These are phyloP conservation scores for Henckelia pumila DNA, from an alignment of 257 asterid species.

Conservation along the genomic window DNA sequence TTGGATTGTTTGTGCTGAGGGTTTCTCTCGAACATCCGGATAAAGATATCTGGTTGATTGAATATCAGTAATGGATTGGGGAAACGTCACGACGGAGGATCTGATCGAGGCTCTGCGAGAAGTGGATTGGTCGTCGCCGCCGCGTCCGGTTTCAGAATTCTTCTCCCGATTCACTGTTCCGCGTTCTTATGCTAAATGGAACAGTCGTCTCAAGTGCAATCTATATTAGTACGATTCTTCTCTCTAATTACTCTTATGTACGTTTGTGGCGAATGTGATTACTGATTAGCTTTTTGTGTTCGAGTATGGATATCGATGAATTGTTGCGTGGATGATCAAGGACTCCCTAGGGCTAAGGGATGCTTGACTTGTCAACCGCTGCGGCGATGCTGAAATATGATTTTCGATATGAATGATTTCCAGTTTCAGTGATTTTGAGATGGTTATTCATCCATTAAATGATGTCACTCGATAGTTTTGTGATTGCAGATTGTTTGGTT, in stretches of 20 bases:
- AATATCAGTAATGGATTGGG: conserved; percentile 44
- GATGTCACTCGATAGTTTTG: not conserved
- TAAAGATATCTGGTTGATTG: not conserved
- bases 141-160: conserved; percentile 78
- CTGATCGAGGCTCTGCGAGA: conserved; percentile 88
- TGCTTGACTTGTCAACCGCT: not conserved
- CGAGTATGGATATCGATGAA: not conserved
- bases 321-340: not conserved
- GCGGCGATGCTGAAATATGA: not conserved
- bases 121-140: conserved; percentile 96
- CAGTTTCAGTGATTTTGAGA: not conserved
- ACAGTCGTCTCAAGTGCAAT: conserved; percentile 60
- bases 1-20: conserved; percentile 25
- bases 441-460: not conserved
- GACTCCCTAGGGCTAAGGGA: not conserved
- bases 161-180: conserved; percentile 62
- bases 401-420: not conserved
- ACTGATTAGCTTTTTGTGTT: no score
- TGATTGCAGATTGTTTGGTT: not conserved
- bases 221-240: conserved; percentile 56
- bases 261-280: not conserved
- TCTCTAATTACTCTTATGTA: not conserved
- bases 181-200: conserved; percentile 51
- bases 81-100: conserved; percentile 69
- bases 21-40: conserved; percentile 24